Base-by-base conservation (phyloP, 2,329 filamentous ascomycete genomes). In the Cladophialophora exuberans region DNA sequence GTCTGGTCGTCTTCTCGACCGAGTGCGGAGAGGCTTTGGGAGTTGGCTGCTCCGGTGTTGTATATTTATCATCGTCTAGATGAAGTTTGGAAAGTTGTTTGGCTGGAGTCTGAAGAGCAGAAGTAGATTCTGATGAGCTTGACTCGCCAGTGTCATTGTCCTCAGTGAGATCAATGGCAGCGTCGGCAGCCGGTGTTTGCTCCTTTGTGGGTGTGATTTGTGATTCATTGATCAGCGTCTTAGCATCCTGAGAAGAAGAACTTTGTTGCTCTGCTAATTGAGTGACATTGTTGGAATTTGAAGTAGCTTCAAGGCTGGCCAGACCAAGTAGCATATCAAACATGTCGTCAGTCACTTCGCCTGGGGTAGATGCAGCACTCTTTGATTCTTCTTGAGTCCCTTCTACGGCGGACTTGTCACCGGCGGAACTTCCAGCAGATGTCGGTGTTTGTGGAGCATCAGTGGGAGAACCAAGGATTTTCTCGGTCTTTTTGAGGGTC, bases 11-110 rank as follows among this genome's bases (percentile, higher is more conserved):
- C 36, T 51, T 59, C 23, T 60, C 51, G 22, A 48, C 26, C 6
- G 52, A 56, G 30, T 60, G 56, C 23, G 54, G 53, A 5, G 44
- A 53, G 13, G 61, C 60, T 57, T 63, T 63, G 6, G 61, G 61
- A 5, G 59, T 62, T 38, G 52, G 51, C 4, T 15, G 20, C 11
- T 57, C 56, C 6, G 53, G 48, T 18, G 52, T 53, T 35, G 22
- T 18, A 51, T 23, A 26, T 26, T 25, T 42, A 23, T 42, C 33
- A n/a, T 62, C 57, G 6, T 55, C 42, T 5, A 63, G 25, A 2
- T n/a, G 53, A 17, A 63, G 56, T 33, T 54, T 11, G 6, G 47
- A 47, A 30, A 63, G 45, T 22, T 55, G 25, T 36, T 52, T 49
- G 10, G 50, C 53, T 4, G 61, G 59, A 42, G 58, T 60, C 7